Base-by-base conservation (phyloP, 192 early-diverging fungal species). In the Coemansia interrupta region DNA sequence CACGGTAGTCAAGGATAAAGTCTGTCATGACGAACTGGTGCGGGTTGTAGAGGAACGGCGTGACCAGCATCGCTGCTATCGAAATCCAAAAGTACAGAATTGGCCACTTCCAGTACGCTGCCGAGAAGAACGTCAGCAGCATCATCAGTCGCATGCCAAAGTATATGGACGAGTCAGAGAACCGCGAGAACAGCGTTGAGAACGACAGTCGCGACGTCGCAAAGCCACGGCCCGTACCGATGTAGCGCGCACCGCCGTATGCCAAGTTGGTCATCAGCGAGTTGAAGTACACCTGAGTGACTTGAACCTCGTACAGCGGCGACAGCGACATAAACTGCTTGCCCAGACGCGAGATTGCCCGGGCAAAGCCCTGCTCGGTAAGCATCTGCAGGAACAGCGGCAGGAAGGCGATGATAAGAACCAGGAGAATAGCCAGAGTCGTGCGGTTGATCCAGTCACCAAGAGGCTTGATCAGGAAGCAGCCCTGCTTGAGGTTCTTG, bases 1-100 rank as follows among this genome's bases (percentile, higher is more conserved):
- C 87, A 40, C 81, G 84, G 66, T 90, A 93, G 63, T 93, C 92
- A 7, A 86, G 56, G 61, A 91, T 77, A 64, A 92, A 92, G 61
- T 89, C 87, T 0, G 79, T 78, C 52, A 91, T 78, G n/a, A 85
- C 79, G 51, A 93, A 92, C 71, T 93, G 92, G 60, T 91, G 90
- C n/a, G 89, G 90, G 56, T 93, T 93, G 70, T 90, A 93, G 38
- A 93, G 50, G 65, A 92, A 93, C 2, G 92, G 90, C 46, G 92
- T 87, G 44, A 93, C 77, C 45, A 86, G 68, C 39, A 93, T 66
- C 8, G 90, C 87, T 24, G 88, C 63, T 40, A 87, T 87, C 22
- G 86, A 89, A 22, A 92, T 82, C 90, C 90, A 92, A 54, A 93
- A 89, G 69, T 91, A 93, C 39, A 85, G 66, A 58, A 92, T 56